Evolutionary conservation across 2,329 filamentous ascomycete species (phyloP).

Genomic region (Elsinoe necatrix): DNA sequence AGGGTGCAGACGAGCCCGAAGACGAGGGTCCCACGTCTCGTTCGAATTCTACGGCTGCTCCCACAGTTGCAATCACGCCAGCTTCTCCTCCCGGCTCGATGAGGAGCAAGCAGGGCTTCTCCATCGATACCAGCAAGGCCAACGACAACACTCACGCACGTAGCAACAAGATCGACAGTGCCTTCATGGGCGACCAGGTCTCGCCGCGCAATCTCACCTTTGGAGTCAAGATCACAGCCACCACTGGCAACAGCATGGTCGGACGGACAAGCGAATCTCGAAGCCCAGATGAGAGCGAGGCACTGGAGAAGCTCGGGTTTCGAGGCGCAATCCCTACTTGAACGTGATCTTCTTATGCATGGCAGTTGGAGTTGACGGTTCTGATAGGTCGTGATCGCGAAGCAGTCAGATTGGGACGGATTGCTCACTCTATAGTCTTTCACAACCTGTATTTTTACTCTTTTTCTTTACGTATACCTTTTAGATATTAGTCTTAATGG

Average conservation of each 20-base stretch:
- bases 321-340: slow-evolving; percentile 8
- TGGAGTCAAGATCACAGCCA: neutral
- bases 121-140: neutral
- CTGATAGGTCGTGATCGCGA: neutral
- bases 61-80: neutral
- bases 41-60: neutral
- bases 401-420: neutral
- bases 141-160: neutral
- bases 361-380: neutral
- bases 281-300: slow-evolving; percentile 8
- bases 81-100: neutral
- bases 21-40: neutral
- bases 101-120: neutral
- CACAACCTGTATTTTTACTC: neutral
- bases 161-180: neutral
- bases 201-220: neutral
- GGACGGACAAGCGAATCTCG: neutral
- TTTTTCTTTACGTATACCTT: neutral
- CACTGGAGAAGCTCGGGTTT: slow-evolving; percentile 12
- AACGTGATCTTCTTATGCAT: neutral
- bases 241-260: neutral
- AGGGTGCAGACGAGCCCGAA: neutral
- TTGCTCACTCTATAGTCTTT: neutral
- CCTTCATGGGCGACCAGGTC: slow-evolving; percentile 2
- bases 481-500: slow-evolving; percentile 9